Evolutionary conservation across 805 yeast species (phyloP), one percentile per base, ranked within the genome.

Genomic region (Kodamaea jinghongensis): DNA sequence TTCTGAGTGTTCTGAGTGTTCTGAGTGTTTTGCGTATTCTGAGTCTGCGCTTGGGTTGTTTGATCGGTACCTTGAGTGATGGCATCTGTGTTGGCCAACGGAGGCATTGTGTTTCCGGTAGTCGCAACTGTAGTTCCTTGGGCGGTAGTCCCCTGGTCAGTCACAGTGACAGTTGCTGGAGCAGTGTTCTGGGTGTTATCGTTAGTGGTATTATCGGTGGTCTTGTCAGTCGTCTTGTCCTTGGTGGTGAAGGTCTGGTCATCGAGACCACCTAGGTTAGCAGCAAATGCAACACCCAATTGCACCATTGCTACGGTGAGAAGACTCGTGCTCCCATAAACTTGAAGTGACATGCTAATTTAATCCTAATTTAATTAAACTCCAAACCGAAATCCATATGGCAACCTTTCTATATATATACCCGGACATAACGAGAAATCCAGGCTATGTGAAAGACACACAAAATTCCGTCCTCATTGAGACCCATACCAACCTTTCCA

Each of bases 201-300:
- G 23, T 36, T 25, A 4, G 29, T 31, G n/a, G 34, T 32, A 4
- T 3, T 20, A 13, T 38, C 40, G 7, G 36, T 32, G n/a, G 7
- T 26, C 8, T 38, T 20, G 11, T 36, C 42, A 13, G 41, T 42
- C 35, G 20, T 32, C 28, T 25, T 20, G n/a, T 36, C 37, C 28
- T 35, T 41, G 7, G 22, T 15, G 17, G 35, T 26, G 28, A 10
- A 17, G 15, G 23, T 20, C 8, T 17, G 17, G 36, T 38, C 46
- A 16, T 42, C 56, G 12, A 52, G 43, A 10, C 54, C 47, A 4
- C 56, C 56, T 7, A 44, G 43, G 17, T 41, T 41, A 11, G 31
- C 47, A 10, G 46, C 50, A 0, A 32, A 3, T 11, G 47, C 46
- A 13, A 32, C 23, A 8, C 44, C 43, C 26, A 43, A 37, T 6